These are phyloP conservation scores for Nemania sp. DNA, from an alignment of 2,329 filamentous ascomycete species.

Conservation along the genomic window DNA sequence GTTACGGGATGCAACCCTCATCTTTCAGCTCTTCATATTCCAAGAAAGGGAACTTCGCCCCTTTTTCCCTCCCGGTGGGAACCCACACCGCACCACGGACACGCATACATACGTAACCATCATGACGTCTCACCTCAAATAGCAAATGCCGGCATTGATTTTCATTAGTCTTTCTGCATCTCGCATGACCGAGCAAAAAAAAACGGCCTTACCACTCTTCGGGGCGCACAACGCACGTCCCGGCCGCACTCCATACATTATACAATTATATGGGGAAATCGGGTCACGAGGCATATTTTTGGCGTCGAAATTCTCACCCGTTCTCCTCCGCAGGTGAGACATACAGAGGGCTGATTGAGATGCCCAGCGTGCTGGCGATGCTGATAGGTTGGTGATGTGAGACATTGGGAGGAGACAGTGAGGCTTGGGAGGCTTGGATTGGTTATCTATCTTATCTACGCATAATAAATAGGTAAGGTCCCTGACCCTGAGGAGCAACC, in stretches of 20 bases:
- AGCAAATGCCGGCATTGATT: no score
- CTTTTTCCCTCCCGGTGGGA: not conserved
- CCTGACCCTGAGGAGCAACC: no score
- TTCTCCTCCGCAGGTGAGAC: conserved; percentile 33
- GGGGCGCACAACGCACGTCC: conserved; percentile 3
- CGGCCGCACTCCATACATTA: no score
- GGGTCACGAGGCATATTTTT: conserved; percentile 35
- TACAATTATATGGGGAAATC: conserved; percentile 13
- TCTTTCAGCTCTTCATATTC: not conserved
- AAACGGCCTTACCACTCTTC: conserved; percentile 19
- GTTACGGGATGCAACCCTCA: not conserved
- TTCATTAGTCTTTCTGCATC: conserved; percentile 4
- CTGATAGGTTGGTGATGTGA: conserved; percentile 37
- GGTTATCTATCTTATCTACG: no score
- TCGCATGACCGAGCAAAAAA: conserved; percentile 9
- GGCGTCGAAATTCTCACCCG: not conserved
- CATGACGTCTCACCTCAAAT: not conserved
- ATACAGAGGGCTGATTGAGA: conserved; percentile 30
- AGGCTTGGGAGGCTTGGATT: not conserved
- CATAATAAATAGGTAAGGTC: no score
- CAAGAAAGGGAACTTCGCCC: not conserved
- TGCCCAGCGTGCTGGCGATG: conserved; percentile 19
- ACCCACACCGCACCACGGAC: no score
- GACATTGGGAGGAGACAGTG: conserved; percentile 25
- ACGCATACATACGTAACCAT: not conserved